A percentile compares a stretch with the other conserved stretches of the same genome.
These are phyloP conservation scores for Pseudomonodictys pantanalensis DNA, from an alignment of 495 filamentous ascomycete species.

Conservation along the genomic window DNA sequence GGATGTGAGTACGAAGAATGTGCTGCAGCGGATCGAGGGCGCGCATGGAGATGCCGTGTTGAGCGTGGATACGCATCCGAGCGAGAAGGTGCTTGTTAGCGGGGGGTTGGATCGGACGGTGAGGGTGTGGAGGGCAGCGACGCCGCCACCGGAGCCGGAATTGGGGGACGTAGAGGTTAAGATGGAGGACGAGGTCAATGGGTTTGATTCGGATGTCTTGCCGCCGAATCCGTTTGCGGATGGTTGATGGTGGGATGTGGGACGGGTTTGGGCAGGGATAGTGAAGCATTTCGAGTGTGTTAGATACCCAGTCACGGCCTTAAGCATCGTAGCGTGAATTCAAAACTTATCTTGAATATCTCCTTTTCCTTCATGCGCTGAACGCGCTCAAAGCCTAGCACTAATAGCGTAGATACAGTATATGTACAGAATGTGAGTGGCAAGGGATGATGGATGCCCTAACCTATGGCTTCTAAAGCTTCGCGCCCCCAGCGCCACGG, in stretches of 20 bases:
- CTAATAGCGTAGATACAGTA: constrained; percentile 12
- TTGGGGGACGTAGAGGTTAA: background rate
- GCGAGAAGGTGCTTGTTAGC: constrained; percentile 41
- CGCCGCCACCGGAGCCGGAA: background rate
- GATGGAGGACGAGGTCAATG: background rate
- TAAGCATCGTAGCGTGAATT: background rate
- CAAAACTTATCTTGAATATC: too few species aligned
- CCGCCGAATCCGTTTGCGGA: constrained; percentile 2
- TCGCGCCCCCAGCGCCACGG: too few species aligned
- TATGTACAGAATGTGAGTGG: constrained; percentile 7
- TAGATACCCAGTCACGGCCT: background rate
- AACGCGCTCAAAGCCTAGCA: too few species aligned
- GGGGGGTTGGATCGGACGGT: constrained; percentile 64
- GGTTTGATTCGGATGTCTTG: background rate
- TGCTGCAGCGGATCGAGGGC: constrained; percentile 68
- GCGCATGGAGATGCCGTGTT: constrained; percentile 80
- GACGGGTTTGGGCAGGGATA: too few species aligned
- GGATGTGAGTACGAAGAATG: constrained; percentile 81
- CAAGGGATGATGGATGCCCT: background rate
- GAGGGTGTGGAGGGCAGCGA: constrained; percentile 55
- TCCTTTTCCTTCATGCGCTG: too few species aligned
- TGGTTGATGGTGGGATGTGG: too few species aligned
- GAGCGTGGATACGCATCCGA: constrained; percentile 66
- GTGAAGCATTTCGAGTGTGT: too few species aligned
- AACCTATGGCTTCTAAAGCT: too few species aligned